Evolutionary conservation across 148 eudicot species (phyloP), one percentile per base, ranked within the genome.

Genomic region (Camellia lanceoleosa): DNA sequence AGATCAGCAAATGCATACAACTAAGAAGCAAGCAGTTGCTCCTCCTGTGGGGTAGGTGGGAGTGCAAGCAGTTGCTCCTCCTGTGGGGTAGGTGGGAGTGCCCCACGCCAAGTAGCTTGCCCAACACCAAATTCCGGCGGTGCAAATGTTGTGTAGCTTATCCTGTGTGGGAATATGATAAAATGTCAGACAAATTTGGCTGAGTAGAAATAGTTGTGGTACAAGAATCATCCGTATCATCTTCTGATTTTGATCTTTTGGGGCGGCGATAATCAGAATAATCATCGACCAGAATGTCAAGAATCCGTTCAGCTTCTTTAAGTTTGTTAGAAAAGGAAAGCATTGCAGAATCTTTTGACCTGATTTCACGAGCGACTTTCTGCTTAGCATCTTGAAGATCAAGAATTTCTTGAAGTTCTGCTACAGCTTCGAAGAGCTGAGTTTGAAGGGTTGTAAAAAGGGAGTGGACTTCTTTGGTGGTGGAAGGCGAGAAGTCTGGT

Each of bases 141-240:
- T 5, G 99, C 98, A 84, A 93, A 93, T 38, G 98, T 95, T 42
- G 99, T 93, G 84, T 93, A 95, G 89, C 99, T 95, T 82, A 95
- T 92, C 74, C 73, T 89, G 59, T 89, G 59, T 93, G 97, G 54
- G 99, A 97, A 77, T 93, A 95, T 0, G 98, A 91, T 44, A 95
- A 64, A 82, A 93, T 87, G 60, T 95, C 95, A 15, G 92, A 86
- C 42, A 95, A 70, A 68, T 92, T 92, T 63, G 91, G 76, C 77
- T 80, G 92, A 76, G 92, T 91, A 59, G 98, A 87, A 65, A 89
- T 89, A 9, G 95, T 91, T 10, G 98, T 90, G 16, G 84, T 78
- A 58, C 88, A 79, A 23, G 87, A 79, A 77, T 78, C 78, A n/a
- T 88, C 94, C 13, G 58, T 51, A 54, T 89, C 73, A 38, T 83